These are phyloP conservation scores for Exophiala viscosa DNA, from an alignment of 2,329 filamentous ascomycete genomes.

Conservation along the genomic window DNA sequence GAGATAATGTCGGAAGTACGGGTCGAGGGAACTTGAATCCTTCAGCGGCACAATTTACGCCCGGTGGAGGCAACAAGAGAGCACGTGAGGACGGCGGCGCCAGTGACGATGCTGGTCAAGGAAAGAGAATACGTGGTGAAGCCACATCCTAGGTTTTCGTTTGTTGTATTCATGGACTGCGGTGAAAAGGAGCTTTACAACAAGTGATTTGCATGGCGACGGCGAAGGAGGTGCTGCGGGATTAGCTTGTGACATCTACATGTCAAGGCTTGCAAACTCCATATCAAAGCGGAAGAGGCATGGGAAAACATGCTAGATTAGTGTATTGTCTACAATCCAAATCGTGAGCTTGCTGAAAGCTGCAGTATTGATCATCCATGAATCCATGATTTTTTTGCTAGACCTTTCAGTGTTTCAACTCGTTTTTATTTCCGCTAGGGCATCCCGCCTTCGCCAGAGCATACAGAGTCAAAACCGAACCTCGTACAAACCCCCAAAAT, in stretches of 20 bases:
- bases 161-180: background rate
- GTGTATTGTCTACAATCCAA: conserved; percentile 3
- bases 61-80: conserved; percentile 55
- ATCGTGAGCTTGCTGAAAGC: background rate
- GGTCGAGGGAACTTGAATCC: conserved; percentile 46
- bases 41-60: conserved; percentile 53
- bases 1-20: conserved; percentile 19
- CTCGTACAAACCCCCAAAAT: no score
- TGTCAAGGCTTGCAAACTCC: background rate
- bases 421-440: no score
- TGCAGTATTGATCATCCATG: no score
- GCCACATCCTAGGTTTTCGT: conserved; percentile 2
- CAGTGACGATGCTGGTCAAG: conserved; percentile 15
- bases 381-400: no score
- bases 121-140: conserved; percentile 25
- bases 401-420: no score
- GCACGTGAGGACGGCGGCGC: conserved; percentile 49
- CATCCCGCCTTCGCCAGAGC: no score
- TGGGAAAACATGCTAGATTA: background rate
- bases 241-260: background rate
- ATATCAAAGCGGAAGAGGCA: background rate
- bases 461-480: no score
- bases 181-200: background rate
- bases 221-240: background rate
- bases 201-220: conserved; percentile 1